A percentile compares a stretch with the other conserved stretches of the same genome.
Conservation (phyloP, 768 basidiomycete genomes). For the Gyrodon lividus region DNA sequence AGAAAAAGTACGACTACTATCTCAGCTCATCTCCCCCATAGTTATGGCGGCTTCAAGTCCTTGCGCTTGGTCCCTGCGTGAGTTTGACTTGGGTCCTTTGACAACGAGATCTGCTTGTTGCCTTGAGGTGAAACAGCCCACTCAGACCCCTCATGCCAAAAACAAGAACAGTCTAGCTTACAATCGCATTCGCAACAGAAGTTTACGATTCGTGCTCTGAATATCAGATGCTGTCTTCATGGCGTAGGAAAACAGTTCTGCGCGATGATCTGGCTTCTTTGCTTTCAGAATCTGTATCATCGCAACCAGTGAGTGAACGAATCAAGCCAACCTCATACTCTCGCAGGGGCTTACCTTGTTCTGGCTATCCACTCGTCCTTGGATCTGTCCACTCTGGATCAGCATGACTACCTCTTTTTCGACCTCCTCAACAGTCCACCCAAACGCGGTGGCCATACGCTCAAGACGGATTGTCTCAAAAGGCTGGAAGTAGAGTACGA, state of each 20-base stretch:
- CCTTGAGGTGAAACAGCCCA: conserved; percentile 35
- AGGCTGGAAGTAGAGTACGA: conserved; percentile 88
- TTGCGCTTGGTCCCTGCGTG: conserved; percentile 22
- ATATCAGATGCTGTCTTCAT: conserved; percentile 73
- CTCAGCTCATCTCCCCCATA: conserved; percentile 15
- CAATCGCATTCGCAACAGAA: conserved; percentile 83
- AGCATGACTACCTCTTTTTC: conserved; percentile 73
- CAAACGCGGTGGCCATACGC: conserved; percentile 85
- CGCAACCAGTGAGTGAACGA: not conserved
- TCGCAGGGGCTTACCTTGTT: conserved; percentile 61
- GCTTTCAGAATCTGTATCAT: conserved; percentile 67
- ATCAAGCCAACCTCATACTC: not conserved
- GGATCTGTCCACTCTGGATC: conserved; percentile 75
- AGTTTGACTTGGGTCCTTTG: conserved; percentile 52
- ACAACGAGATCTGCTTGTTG: conserved; percentile 81
- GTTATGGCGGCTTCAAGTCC: conserved; percentile 16
- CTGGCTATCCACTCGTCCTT: conserved; percentile 84
- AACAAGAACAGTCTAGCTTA: conserved; percentile 38
- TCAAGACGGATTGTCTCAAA: conserved; percentile 83
- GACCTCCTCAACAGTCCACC: conserved; percentile 70
- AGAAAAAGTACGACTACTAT: not conserved
- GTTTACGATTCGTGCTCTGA: conserved; percentile 69
- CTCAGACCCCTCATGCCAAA: not conserved
- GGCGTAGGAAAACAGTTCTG: conserved; percentile 72
- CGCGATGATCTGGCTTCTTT: conserved; percentile 75